phyloP scores from a whole-genome alignment of 768 basidiomycete genomes.

The Trametes sanguinea region DNA sequence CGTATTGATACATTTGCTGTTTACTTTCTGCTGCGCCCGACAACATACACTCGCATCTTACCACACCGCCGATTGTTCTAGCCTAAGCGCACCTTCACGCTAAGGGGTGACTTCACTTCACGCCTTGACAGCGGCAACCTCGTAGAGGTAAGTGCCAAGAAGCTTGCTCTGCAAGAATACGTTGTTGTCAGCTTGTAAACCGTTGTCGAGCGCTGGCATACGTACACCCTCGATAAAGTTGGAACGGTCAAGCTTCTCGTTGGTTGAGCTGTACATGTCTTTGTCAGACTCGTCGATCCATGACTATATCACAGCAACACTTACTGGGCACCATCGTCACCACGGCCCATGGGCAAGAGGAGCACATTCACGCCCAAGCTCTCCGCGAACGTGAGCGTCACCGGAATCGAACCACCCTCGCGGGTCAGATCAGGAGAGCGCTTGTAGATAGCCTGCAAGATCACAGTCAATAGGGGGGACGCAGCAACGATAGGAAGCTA shows the following conservation, averaged over 20 bases:
- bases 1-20: neutral
- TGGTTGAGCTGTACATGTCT: conserved; percentile 64
- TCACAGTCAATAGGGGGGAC: neutral
- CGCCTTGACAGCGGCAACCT: conserved; percentile 43
- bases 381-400: conserved; percentile 93
- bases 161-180: conserved; percentile 57
- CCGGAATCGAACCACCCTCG: conserved; percentile 94
- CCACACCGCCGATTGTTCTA: too few relatives aligned
- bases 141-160: conserved; percentile 80
- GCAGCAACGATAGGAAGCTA: neutral
- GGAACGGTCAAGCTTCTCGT: conserved; percentile 89
- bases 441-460: conserved; percentile 56
- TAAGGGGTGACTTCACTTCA: too few relatives aligned
- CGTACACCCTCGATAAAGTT: conserved; percentile 88
- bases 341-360: conserved; percentile 89
- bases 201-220: neutral
- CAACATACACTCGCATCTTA: too few relatives aligned
- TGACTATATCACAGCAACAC: conserved; percentile 32
- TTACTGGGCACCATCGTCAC: conserved; percentile 93
- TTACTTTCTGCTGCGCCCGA: too few relatives aligned
- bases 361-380: conserved; percentile 83
- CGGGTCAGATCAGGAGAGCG: conserved; percentile 80
- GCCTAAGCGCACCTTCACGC: too few relatives aligned
- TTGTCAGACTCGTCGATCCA: too few relatives aligned
- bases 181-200: neutral